Evolutionary conservation across 2,329 filamentous ascomycete species (phyloP).

Genomic region (Zymoseptoria crescenta): DNA sequence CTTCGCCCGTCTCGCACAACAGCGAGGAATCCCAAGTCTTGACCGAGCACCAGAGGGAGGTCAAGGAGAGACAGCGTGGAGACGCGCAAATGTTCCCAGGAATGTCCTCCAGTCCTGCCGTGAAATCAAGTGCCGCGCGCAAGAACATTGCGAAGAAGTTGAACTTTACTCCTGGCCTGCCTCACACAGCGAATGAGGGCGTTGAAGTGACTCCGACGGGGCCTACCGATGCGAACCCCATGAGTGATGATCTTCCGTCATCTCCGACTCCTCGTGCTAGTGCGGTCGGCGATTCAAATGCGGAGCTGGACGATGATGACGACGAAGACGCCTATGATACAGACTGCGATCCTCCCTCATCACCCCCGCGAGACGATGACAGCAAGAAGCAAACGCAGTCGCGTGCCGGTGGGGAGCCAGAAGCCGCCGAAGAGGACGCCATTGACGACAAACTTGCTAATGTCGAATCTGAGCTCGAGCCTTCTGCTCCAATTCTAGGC

Average conservation of each 20-base stretch:
- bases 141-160: constrained; percentile 19
- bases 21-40: constrained; percentile 60
- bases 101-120: constrained; percentile 49
- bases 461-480: background rate
- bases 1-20: constrained; percentile 38
- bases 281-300: background rate
- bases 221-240: constrained; percentile 29
- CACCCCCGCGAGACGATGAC: constrained; percentile 16
- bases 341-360: constrained; percentile 21
- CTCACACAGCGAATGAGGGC: constrained; percentile 15
- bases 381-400: background rate
- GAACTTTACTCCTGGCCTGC: constrained; percentile 18
- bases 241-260: constrained; percentile 43
- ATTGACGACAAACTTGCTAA: background rate
- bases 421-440: background rate
- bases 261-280: constrained; percentile 44
- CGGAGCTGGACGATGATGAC: background rate
- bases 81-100: constrained; percentile 62
- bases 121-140: constrained; percentile 20
- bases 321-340: constrained; percentile 14
- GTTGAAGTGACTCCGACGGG: constrained; percentile 38
- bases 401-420: background rate
- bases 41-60: constrained; percentile 72
- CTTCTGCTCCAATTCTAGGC: background rate
- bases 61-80: constrained; percentile 60